Evolutionary conservation across 1,284 basidiomycete species (phyloP).

Genomic region (Cystobasidium pallidum): DNA sequence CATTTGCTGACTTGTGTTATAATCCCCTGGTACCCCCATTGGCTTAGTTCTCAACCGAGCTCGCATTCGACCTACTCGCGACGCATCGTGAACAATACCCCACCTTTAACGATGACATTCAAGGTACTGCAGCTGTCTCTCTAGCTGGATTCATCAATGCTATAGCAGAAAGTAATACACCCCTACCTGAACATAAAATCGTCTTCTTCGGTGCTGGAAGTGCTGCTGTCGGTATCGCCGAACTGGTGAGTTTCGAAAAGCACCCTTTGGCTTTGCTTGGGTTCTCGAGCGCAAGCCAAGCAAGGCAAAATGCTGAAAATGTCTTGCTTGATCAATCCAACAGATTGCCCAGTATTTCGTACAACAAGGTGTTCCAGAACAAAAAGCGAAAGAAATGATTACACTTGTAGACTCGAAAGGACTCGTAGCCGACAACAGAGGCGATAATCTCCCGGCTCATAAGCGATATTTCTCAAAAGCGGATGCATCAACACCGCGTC

Average conservation of each 20-base stretch:
- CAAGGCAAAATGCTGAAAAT: background rate
- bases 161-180: conserved; percentile 71
- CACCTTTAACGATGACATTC: conserved; percentile 88
- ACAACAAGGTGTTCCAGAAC: conserved; percentile 35
- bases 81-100: conserved; percentile 73
- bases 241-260: conserved; percentile 71
- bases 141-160: conserved; percentile 89
- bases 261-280: no score
- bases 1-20: no score
- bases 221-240: conserved; percentile 85
- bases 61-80: conserved; percentile 80
- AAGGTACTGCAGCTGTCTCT: conserved; percentile 87
- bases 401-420: conserved; percentile 61
- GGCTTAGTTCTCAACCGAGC: conserved; percentile 71
- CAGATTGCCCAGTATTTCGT: conserved; percentile 33
- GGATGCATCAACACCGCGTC: conserved; percentile 75
- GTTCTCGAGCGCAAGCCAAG: no score
- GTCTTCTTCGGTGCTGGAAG: conserved; percentile 90
- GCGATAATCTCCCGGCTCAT: conserved; percentile 73
- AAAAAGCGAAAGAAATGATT: conserved; percentile 44
- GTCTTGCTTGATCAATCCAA: background rate
- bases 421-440: conserved; percentile 67
- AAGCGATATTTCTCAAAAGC: conserved; percentile 79
- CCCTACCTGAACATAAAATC: conserved; percentile 77
- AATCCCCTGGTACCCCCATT: no score